Evolutionary conservation across 345 rosid genomes (phyloP).

Genomic region (Linum usitatissimum): DNA sequence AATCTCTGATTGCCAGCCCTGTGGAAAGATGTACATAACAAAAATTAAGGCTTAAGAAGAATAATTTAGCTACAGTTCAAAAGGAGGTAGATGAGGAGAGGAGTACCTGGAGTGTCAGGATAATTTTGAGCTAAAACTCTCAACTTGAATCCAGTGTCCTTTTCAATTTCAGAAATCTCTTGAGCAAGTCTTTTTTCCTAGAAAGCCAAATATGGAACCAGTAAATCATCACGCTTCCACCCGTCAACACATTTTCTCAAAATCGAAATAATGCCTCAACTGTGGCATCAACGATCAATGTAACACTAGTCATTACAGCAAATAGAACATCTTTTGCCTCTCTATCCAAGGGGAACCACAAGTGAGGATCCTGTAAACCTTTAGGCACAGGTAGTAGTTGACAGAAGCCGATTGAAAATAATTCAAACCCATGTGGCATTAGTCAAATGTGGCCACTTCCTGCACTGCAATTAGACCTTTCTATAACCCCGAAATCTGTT

Average conservation of each 20-base stretch:
- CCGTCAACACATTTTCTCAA: background rate
- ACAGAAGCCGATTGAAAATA: too few species aligned
- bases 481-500: too few species aligned
- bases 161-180: conserved; percentile 64
- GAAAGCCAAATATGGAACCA: conserved; percentile 7
- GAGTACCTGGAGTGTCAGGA: conserved; percentile 79
- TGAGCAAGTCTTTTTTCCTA: conserved; percentile 69
- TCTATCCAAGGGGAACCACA: background rate
- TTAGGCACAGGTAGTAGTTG: too few species aligned
- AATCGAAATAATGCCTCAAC: background rate
- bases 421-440: too few species aligned
- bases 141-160: conserved; percentile 77
- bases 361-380: background rate
- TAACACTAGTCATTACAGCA: background rate
- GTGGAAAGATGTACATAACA: background rate
- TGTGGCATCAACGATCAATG: background rate
- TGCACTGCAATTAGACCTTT: too few species aligned
- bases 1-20: conserved; percentile 81
- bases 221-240: background rate
- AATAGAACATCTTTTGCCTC: background rate
- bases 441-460: too few species aligned
- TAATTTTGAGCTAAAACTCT: conserved; percentile 88
- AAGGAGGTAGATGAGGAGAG: background rate
- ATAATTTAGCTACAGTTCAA: background rate
- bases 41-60: background rate